These are phyloP conservation scores for Myochromella boudieri DNA, from an alignment of 768 basidiomycete genomes.

Conservation along the genomic window DNA sequence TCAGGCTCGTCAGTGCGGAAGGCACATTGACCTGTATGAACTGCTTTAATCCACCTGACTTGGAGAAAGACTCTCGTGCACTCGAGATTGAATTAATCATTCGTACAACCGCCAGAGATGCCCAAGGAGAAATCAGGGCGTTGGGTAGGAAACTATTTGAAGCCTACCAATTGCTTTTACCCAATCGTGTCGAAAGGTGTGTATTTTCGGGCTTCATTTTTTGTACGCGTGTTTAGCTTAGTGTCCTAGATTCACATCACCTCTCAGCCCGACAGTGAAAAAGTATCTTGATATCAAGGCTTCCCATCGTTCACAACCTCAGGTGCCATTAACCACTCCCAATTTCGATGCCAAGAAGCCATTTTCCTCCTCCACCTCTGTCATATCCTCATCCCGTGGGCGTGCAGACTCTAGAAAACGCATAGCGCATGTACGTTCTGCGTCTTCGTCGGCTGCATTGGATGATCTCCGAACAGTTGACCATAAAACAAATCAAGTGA, in stretches of 20 bases:
- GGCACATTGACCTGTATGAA: constrained; percentile 65
- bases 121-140: constrained; percentile 74
- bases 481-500: background rate
- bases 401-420: constrained; percentile 5
- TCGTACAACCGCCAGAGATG: constrained; percentile 64
- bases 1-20: constrained; percentile 68
- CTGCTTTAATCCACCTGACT: constrained; percentile 75
- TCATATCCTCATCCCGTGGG: constrained; percentile 21
- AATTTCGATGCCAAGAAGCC: constrained; percentile 13
- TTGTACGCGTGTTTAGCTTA: constrained; percentile 2
- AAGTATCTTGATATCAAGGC: constrained; percentile 67
- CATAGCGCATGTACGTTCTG: constrained; percentile 21
- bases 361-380: constrained; percentile 23
- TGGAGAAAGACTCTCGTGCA: constrained; percentile 67
- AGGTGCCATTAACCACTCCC: constrained; percentile 12
- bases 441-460: constrained; percentile 25
- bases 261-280: constrained; percentile 72
- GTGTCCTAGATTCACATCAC: constrained; percentile 60
- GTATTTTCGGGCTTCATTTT: background rate
- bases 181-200: constrained; percentile 66
- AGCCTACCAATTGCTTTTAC: constrained; percentile 71
- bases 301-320: constrained; percentile 16
- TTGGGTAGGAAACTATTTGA: constrained; percentile 70
- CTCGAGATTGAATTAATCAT: constrained; percentile 72
- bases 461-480: constrained; percentile 11